Percentiles rank a stretch among this genome's conserved stretches.
Evolutionary conservation across 768 basidiomycete species (phyloP).

Genomic region (Naganishia antarctica): DNA sequence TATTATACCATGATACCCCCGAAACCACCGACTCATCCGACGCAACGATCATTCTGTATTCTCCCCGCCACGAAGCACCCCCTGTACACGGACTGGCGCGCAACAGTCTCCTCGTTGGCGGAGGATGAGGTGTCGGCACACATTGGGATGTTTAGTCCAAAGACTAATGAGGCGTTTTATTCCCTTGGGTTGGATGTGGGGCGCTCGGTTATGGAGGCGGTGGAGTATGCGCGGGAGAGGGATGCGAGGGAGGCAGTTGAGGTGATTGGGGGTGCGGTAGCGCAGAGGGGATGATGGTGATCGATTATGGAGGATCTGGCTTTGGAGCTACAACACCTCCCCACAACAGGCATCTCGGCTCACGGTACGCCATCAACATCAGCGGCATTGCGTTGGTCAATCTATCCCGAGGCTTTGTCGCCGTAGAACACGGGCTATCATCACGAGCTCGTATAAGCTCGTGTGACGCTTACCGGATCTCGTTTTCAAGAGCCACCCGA

Average conservation of each 20-base stretch:
- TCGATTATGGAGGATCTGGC: no score
- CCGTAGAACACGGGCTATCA: no score
- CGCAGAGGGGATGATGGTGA: no score
- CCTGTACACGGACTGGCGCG: constrained; percentile 56
- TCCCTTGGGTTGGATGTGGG: constrained; percentile 68
- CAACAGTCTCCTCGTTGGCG: constrained; percentile 64
- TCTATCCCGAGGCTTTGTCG: no score
- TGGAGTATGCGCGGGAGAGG: constrained; percentile 38
- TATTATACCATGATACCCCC: constrained; percentile 76
- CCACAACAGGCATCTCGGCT: no score
- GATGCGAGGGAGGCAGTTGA: constrained; percentile 9
- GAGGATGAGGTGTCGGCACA: constrained; percentile 78
- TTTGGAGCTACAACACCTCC: no score
- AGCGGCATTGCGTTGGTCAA: no score
- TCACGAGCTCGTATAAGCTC: no score
- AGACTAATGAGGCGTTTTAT: constrained; percentile 85
- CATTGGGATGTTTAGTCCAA: constrained; percentile 76
- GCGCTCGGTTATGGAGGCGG: constrained; percentile 46
- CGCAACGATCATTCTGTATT: constrained; percentile 69
- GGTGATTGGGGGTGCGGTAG: background rate
- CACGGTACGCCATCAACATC: no score
- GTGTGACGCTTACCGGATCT: no score
- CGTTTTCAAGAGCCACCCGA: no score
- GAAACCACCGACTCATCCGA: constrained; percentile 57
- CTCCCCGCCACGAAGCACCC: constrained; percentile 57